phyloP scores from a whole-genome alignment of 2,329 filamentous ascomycete genomes.

The Thermochaetoides dissita region DNA sequence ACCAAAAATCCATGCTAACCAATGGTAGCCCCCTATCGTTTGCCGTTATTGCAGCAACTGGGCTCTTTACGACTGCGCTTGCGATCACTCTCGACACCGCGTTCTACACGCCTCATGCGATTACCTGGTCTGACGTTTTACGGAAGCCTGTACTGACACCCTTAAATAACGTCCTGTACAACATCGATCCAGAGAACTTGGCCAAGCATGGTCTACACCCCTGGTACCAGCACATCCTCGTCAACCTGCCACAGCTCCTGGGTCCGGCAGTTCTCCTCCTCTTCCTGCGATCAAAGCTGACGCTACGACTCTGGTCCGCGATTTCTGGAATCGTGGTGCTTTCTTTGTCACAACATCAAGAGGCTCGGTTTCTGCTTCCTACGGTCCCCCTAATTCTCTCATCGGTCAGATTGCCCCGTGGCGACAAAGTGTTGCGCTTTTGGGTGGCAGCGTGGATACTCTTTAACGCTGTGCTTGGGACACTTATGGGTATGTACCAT shows the following conservation, averaged over 20 bases:
- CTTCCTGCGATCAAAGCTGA: constrained; percentile 41
- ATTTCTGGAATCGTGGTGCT: constrained; percentile 57
- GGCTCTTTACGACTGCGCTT: constrained; percentile 51
- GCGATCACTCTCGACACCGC: constrained; percentile 73
- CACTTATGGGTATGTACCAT: constrained; percentile 69
- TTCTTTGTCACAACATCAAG: constrained; percentile 65
- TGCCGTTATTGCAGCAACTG: constrained; percentile 49
- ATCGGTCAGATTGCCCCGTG: constrained; percentile 52
- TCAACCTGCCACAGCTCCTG: constrained; percentile 58
- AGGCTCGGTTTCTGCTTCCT: constrained; percentile 64
- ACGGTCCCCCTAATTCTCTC: constrained; percentile 65
- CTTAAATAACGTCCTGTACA: constrained; percentile 66
- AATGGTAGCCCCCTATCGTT: constrained; percentile 43
- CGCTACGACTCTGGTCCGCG: constrained; percentile 56
- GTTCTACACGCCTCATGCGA: constrained; percentile 56
- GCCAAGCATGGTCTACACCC: constrained; percentile 65
- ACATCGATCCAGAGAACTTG: constrained; percentile 54
- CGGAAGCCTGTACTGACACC: constrained; percentile 57
- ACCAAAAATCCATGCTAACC: constrained; percentile 3
- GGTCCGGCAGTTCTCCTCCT: constrained; percentile 54
- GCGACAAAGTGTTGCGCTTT: constrained; percentile 30
- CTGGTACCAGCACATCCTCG: constrained; percentile 61
- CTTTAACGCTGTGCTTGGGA: constrained; percentile 55
- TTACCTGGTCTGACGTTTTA: constrained; percentile 52
- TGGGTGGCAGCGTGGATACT: constrained; percentile 52